A percentile compares a stretch with the other conserved stretches of the same genome.
Evolutionary conservation across 2,329 filamentous ascomycete species (phyloP).

Genomic region (Malbranchea cinnamomea): DNA sequence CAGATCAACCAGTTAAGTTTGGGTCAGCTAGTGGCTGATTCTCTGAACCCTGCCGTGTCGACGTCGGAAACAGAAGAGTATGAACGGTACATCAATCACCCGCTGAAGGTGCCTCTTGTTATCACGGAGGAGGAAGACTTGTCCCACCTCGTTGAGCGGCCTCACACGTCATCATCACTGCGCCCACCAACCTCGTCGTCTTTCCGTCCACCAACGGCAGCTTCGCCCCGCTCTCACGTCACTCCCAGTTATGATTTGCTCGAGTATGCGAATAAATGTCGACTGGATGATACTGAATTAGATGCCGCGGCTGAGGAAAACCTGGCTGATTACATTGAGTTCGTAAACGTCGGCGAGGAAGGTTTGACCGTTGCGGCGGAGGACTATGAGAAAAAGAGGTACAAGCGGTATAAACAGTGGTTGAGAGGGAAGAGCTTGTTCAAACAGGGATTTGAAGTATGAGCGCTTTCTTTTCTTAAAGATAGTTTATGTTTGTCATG

Average conservation of each 20-base stretch:
- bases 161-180: no score
- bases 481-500: conserved; percentile 1
- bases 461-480: conserved; percentile 6
- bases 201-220: conserved; percentile 21
- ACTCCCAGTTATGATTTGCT: no score
- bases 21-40: conserved; percentile 69
- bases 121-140: conserved; percentile 30
- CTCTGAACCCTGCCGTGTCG: conserved; percentile 70
- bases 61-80: conserved; percentile 72
- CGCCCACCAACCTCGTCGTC: no score
- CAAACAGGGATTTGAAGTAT: conserved; percentile 56
- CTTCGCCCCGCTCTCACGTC: conserved; percentile 27
- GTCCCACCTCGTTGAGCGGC: no score
- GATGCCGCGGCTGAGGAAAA: conserved; percentile 44
- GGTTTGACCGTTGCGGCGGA: conserved; percentile 78
- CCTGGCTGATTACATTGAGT: conserved; percentile 57
- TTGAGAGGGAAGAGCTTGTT: conserved; percentile 87
- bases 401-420: conserved; percentile 95
- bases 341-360: conserved; percentile 63
- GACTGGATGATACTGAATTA: conserved; percentile 40
- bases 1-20: conserved; percentile 55
- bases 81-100: conserved; percentile 73
- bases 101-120: conserved; percentile 66
- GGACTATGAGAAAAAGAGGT: conserved; percentile 80
- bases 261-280: conserved; percentile 61